Percentiles rank a stretch among this genome's conserved stretches.
These are phyloP conservation scores for Tuber magnatum DNA, from an alignment of 495 filamentous ascomycete genomes.

Conservation along the genomic window DNA sequence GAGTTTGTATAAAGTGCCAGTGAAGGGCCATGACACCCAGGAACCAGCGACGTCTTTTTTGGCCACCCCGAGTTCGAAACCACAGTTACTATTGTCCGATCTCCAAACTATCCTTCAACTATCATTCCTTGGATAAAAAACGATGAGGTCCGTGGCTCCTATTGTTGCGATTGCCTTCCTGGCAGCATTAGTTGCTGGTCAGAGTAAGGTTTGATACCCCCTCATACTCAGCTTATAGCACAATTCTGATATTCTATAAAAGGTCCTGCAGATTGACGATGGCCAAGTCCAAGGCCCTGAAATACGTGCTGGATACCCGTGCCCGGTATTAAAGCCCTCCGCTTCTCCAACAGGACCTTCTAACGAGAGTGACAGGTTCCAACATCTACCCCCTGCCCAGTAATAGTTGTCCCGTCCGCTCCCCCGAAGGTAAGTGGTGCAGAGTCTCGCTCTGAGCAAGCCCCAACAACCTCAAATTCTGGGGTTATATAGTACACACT, in stretches of 20 bases:
- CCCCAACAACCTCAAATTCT: neutral
- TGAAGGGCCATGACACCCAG: neutral
- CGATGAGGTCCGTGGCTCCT: neutral
- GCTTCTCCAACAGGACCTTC: neutral
- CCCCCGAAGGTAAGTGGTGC: neutral
- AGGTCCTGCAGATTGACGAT: conserved; percentile 16
- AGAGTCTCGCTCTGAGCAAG: neutral
- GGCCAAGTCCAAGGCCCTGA: conserved; percentile 15
- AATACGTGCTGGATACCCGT: neutral
- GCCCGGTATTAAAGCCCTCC: neutral
- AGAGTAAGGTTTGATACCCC: neutral
- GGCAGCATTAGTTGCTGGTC: neutral
- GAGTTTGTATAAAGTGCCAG: neutral
- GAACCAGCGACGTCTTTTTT: neutral
- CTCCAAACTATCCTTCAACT: neutral
- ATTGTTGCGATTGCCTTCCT: neutral
- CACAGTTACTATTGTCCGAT: neutral
- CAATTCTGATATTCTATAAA: neutral
- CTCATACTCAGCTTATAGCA: neutral
- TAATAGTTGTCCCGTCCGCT: neutral
- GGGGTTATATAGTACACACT: neutral
- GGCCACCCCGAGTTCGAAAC: neutral
- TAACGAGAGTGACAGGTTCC: no score
- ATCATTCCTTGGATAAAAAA: neutral
- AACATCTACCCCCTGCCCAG: no score